Conservation (phyloP, 2,329 filamentous ascomycete genomes). For the Laburnicola sp. region DNA sequence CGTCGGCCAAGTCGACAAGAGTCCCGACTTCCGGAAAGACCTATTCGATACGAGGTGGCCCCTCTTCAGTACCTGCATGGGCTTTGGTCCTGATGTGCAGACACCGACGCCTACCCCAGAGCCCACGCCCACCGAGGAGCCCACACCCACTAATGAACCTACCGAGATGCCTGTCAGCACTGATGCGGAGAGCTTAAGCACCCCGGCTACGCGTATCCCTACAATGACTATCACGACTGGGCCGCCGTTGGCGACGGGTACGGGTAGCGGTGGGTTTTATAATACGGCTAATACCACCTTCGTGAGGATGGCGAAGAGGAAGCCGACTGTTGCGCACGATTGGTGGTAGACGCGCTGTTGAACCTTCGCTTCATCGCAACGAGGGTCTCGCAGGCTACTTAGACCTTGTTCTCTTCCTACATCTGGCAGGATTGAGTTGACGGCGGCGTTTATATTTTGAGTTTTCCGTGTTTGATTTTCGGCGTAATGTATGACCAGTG, state of each 20-base stretch:
- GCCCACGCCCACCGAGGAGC: slow-evolving; percentile 10
- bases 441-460: too few relatives aligned
- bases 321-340: slow-evolving; percentile 12
- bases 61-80: slow-evolving; percentile 24
- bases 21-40: slow-evolving; percentile 21
- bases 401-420: too few relatives aligned
- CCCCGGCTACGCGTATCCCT: slow-evolving; percentile 2
- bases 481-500: too few relatives aligned
- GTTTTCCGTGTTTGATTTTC: too few relatives aligned
- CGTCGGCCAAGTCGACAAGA: slow-evolving; percentile 23
- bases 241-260: slow-evolving; percentile 12
- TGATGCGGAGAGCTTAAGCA: neutral
- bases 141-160: neutral
- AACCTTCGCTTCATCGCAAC: too few relatives aligned
- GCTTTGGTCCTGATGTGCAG: slow-evolving; percentile 20
- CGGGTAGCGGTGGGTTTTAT: slow-evolving; percentile 15
- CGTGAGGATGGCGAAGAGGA: slow-evolving; percentile 16
- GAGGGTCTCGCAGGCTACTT: too few relatives aligned
- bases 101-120: slow-evolving; percentile 14
- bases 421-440: too few relatives aligned
- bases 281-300: slow-evolving; percentile 20
- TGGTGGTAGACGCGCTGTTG: neutral
- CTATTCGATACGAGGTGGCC: slow-evolving; percentile 25
- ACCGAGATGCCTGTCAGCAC: slow-evolving; percentile 8
- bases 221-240: slow-evolving; percentile 9